These are phyloP conservation scores for Aspergillus spinulosporus DNA, from an alignment of 2,329 filamentous ascomycete species.

Conservation along the genomic window DNA sequence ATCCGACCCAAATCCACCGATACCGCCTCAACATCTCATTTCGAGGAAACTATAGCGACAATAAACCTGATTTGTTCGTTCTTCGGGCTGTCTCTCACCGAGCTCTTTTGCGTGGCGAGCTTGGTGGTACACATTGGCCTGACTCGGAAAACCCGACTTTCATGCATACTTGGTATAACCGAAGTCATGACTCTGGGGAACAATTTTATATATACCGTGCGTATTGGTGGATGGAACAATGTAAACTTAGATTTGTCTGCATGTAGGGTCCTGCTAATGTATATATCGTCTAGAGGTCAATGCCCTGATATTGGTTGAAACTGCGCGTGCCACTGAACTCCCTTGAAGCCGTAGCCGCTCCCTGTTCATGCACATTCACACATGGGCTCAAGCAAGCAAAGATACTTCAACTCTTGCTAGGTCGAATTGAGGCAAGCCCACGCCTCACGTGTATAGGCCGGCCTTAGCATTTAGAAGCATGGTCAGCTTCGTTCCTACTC, in stretches of 20 bases:
- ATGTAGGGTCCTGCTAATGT: not conserved
- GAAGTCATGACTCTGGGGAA: not conserved
- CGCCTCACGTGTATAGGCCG: not conserved
- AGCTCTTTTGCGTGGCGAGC: not conserved
- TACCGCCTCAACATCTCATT: not conserved
- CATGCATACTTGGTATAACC: not conserved
- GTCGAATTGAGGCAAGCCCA: not conserved
- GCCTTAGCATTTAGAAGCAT: not conserved
- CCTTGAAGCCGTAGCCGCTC: not conserved
- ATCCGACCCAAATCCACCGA: not conserved
- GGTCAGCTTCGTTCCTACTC: not conserved
- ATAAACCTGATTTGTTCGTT: not conserved
- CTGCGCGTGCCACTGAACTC: not conserved
- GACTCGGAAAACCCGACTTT: not conserved
- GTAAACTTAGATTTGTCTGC: not conserved
- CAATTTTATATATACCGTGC: not conserved
- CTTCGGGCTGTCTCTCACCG: not conserved
- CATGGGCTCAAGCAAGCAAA: not conserved
- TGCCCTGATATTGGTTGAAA: not conserved
- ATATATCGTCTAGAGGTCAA: not conserved
- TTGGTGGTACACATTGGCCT: not conserved
- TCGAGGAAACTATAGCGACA: not conserved
- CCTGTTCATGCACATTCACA: not conserved
- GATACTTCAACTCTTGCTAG: not conserved
- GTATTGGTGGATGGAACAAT: not conserved